Base-by-base conservation (phyloP, 306 rosid species). In the Sicyos baderoa region DNA sequence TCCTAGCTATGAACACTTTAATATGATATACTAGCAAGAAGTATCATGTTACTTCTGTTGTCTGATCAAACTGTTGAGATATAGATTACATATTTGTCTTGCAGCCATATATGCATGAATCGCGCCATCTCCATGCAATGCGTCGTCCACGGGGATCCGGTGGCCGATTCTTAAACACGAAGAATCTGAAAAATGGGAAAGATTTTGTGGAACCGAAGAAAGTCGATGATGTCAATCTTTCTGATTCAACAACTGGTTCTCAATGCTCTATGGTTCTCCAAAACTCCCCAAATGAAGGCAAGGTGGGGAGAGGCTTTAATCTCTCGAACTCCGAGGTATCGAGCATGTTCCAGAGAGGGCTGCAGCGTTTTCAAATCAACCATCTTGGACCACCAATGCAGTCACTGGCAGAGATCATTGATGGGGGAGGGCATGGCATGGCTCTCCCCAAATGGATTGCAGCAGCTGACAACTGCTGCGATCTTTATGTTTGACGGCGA, bases 51-150 rank as follows among this genome's bases (percentile, higher is more conserved):
- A n/a, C 9, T 62, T 62, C 3, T 37, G 50, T 35, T 35, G 14
- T 62, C 27, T 17, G 51, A 64, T 19, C 51, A 11, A 64, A 64
- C 40, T 54, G 45, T 29, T 75, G 73, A 76, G 73, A 76, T 55
- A 65, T 22, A 54, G 60, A 13, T 60, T 55, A 9, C 61, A 29
- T 75, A 49, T 73, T 64, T 74, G 56, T 76, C 74, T 71, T 79
- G 53, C 86, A 93, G 99, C 94, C 96, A 19, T 93, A 93, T 77
- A 85, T 93, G 96, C 99, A 93, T 23, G 91, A 90, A 76, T 93
- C 99, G 0, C 96, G 99, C 53, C 99, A 93, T 82, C 97, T 76
- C 76, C 99, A 93, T 52, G 99, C 99, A 47, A 71, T 85, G 90
- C 86, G 97, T 23, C 87, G 99, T 53, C 96, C 97, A 66, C 84